Conservation (phyloP, 306 rosid genomes). For the Prunus salicina region DNA sequence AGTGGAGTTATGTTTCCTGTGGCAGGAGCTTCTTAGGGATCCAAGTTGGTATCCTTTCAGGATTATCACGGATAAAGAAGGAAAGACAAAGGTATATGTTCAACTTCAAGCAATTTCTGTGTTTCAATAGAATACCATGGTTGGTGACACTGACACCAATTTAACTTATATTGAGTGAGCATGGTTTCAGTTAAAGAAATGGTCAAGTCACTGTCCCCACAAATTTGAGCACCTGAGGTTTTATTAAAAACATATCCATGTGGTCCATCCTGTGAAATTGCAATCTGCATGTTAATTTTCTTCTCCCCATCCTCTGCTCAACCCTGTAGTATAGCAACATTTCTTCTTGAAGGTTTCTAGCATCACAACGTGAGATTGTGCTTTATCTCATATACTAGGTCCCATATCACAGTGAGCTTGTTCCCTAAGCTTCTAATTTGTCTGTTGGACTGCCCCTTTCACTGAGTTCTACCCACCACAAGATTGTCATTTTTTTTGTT, state of each 20-base stretch:
- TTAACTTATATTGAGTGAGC: neutral
- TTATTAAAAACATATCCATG: neutral
- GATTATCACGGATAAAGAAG: conserved; percentile 30
- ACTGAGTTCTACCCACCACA: neutral
- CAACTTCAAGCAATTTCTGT: neutral
- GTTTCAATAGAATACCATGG: neutral
- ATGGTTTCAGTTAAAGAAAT: neutral
- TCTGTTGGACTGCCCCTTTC: too few species aligned
- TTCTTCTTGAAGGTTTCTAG: neutral
- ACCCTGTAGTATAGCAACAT: neutral
- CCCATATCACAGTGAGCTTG: neutral
- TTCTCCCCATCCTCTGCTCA: neutral
- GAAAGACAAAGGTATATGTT: conserved; percentile 35
- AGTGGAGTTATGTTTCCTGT: conserved; percentile 36
- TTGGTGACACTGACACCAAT: neutral
- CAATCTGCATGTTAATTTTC: neutral
- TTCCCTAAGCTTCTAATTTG: too few species aligned
- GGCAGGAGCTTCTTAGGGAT: conserved; percentile 59
- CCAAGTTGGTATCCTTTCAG: conserved; percentile 86
- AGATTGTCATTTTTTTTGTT: too few species aligned
- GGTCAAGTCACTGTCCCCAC: neutral
- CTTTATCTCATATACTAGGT: neutral
- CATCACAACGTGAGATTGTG: neutral
- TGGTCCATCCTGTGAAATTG: neutral
- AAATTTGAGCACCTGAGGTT: neutral